These are phyloP conservation scores for Xylaria longipes DNA, from an alignment of 495 filamentous ascomycete species.

Conservation along the genomic window DNA sequence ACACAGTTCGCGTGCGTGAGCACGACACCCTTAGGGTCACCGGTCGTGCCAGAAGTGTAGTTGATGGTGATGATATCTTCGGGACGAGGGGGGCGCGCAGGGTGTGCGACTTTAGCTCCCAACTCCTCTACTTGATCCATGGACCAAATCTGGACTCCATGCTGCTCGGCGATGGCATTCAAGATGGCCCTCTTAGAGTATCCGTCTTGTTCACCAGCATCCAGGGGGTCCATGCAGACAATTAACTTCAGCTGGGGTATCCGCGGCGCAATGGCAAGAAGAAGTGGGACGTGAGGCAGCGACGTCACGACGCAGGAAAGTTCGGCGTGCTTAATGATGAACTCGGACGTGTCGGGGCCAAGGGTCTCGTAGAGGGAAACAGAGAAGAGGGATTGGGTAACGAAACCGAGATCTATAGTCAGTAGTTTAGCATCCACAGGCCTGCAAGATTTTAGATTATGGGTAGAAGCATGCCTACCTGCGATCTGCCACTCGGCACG, in stretches of 20 bases:
- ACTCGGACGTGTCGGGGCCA: constrained; percentile 87
- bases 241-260: constrained; percentile 86
- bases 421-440: constrained; percentile 24
- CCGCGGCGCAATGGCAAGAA: constrained; percentile 81
- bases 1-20: constrained; percentile 84
- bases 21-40: constrained; percentile 90
- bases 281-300: constrained; percentile 81
- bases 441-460: background rate
- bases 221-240: constrained; percentile 85
- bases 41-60: constrained; percentile 97
- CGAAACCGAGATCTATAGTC: constrained; percentile 78
- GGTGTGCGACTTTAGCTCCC: constrained; percentile 69
- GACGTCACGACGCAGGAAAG: constrained; percentile 79
- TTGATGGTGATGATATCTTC: constrained; percentile 92
- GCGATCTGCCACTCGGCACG: constrained; percentile 97
- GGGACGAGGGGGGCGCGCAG: constrained; percentile 71
- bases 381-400: constrained; percentile 86
- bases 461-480: constrained; percentile 51
- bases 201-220: constrained; percentile 77
- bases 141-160: constrained; percentile 77
- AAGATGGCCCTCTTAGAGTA: constrained; percentile 80
- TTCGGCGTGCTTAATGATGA: constrained; percentile 89
- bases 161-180: constrained; percentile 70
- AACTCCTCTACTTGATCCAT: constrained; percentile 78
- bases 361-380: constrained; percentile 98